A percentile compares a stretch with the other conserved stretches of the same genome.
Evolutionary conservation across 257 asterid genomes (phyloP).

Genomic region (Pogostemon cablin): DNA sequence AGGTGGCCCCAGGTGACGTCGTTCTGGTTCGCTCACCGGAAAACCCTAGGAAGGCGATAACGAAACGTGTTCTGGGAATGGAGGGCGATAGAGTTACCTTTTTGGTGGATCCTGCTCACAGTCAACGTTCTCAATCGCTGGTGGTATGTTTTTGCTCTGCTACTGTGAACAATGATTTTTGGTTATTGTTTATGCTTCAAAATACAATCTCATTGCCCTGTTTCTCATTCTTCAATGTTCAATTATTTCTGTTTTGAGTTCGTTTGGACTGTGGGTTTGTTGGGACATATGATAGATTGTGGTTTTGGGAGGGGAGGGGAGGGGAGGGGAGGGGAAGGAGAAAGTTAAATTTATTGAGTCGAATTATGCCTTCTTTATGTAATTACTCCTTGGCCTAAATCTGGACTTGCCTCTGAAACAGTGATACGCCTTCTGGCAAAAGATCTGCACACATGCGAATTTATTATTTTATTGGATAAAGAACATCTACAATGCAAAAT

Average conservation of each 20-base stretch:
- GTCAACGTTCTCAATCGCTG: constrained; percentile 50
- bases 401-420: not conserved
- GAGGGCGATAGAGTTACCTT: constrained; percentile 79
- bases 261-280: not conserved
- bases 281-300: not conserved
- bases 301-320: constrained; percentile 8
- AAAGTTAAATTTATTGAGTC: not conserved
- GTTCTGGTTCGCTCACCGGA: constrained; percentile 81
- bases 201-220: not conserved
- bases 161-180: not conserved
- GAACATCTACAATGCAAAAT: not conserved
- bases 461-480: not conserved
- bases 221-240: constrained; percentile 3
- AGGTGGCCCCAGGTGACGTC: constrained; percentile 73
- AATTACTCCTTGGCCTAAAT: constrained; percentile 9
- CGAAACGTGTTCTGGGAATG: constrained; percentile 81
- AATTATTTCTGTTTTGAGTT: not conserved
- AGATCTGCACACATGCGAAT: not conserved
- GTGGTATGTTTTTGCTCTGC: constrained; percentile 44
- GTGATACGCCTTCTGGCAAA: not conserved
- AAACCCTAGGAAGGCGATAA: constrained; percentile 72
- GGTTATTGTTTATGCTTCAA: constrained; percentile 3
- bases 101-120: constrained; percentile 57
- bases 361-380: not conserved
- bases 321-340: not conserved